Percentiles rank a stretch among this genome's conserved stretches.
phyloP scores from a whole-genome alignment of 768 basidiomycete genomes.

The Saitozyma sp. region DNA sequence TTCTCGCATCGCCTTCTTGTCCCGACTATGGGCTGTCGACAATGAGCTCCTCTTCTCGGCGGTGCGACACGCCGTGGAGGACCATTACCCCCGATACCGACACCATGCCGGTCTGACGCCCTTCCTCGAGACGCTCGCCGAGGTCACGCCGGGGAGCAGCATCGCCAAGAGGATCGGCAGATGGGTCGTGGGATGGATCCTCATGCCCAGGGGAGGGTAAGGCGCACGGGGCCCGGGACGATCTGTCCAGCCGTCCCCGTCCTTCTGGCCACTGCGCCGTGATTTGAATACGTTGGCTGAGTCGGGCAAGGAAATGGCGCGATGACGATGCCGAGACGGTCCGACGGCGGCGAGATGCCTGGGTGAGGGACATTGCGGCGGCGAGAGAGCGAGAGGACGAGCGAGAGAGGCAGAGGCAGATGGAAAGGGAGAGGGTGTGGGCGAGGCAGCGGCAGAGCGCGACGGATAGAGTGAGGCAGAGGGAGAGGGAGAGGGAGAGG shows the following conservation, averaged over 20 bases:
- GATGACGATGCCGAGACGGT: too few relatives aligned
- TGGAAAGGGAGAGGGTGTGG: constrained; percentile 33
- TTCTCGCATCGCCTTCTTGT: constrained; percentile 15
- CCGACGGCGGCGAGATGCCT: too few relatives aligned
- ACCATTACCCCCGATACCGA: constrained; percentile 26
- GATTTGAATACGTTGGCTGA: too few relatives aligned
- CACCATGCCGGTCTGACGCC: constrained; percentile 38
- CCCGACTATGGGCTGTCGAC: constrained; percentile 38
- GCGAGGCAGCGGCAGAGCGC: constrained; percentile 55
- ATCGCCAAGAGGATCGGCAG: constrained; percentile 18
- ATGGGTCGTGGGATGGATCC: constrained; percentile 27
- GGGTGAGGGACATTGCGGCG: too few relatives aligned
- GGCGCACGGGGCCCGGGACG: not conserved
- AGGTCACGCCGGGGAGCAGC: constrained; percentile 17
- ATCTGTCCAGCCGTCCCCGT: not conserved
- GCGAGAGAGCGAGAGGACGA: too few relatives aligned
- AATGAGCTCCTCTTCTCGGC: constrained; percentile 42
- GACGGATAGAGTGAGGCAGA: constrained; percentile 47
- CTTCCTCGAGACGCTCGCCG: constrained; percentile 17
- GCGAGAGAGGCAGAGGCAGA: constrained; percentile 17
- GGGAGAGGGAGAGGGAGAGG: constrained; percentile 51
- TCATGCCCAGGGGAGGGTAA: constrained; percentile 18
- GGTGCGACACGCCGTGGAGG: constrained; percentile 39
- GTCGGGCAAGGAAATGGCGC: too few relatives aligned
- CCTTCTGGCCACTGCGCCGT: too few relatives aligned